Conservation (phyloP, 768 basidiomycete species). For the Russula abietina region DNA sequence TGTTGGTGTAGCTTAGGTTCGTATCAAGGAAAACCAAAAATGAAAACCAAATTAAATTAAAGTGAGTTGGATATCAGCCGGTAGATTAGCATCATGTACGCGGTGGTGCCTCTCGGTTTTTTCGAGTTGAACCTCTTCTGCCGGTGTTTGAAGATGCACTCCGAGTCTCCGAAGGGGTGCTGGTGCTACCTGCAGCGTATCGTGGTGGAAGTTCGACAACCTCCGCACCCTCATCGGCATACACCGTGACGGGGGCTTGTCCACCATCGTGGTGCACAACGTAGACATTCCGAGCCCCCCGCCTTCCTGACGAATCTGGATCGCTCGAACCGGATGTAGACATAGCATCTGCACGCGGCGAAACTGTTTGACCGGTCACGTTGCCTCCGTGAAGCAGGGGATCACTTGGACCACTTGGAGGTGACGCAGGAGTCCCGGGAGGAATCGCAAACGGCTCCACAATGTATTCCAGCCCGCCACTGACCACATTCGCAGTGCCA, state of each 20-base stretch:
- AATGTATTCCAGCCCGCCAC: constrained; percentile 12
- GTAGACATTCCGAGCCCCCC: constrained; percentile 37
- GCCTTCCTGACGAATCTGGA: constrained; percentile 6
- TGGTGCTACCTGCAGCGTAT: constrained; percentile 30
- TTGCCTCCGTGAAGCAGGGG: constrained; percentile 1
- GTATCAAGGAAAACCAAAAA: neutral
- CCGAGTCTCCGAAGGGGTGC: neutral
- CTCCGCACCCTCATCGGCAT: constrained; percentile 47
- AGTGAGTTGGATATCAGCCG: neutral
- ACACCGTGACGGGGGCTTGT: constrained; percentile 51
- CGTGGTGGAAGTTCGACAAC: constrained; percentile 57
- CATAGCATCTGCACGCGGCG: constrained; percentile 1
- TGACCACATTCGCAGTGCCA: no score
- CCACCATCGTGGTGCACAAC: constrained; percentile 58
- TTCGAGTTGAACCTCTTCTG: neutral
- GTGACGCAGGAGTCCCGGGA: neutral
- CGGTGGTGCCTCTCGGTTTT: constrained; percentile 9
- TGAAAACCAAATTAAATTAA: neutral
- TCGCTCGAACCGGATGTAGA: constrained; percentile 17
- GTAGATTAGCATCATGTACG: neutral
- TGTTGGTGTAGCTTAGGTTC: constrained; percentile 4
- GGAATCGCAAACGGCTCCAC: constrained; percentile 25
- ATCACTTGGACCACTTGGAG: constrained; percentile 5
- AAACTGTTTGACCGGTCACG: neutral
- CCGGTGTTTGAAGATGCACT: neutral